phyloP scores from a whole-genome alignment of 768 basidiomycete genomes.

The Psilocybe azurescens region DNA sequence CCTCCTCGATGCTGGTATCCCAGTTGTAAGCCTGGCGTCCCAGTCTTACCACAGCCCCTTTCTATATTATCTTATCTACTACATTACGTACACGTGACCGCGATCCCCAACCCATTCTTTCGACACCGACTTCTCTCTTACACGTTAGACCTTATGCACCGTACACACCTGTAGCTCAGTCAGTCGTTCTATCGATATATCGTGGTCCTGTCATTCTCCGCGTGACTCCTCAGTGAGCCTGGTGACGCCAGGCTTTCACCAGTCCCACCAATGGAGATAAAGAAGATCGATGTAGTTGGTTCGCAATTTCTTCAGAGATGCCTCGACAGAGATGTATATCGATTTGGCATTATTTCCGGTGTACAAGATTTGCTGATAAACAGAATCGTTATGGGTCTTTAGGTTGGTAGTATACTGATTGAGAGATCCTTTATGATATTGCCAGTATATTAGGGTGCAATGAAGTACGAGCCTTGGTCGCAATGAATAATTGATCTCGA shows the following conservation, averaged over 20 bases:
- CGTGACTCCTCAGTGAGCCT: too few species aligned
- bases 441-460: neutral
- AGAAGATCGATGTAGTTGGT: constrained; percentile 51
- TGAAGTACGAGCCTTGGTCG: constrained; percentile 35
- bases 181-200: too few species aligned
- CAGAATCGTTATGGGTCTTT: neutral
- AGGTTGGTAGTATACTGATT: constrained; percentile 8
- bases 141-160: too few species aligned
- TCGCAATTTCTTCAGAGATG: constrained; percentile 47
- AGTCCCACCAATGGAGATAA: constrained; percentile 58
- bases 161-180: too few species aligned
- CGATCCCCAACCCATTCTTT: too few species aligned
- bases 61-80: too few species aligned
- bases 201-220: too few species aligned
- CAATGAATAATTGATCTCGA: constrained; percentile 54
- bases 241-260: too few species aligned
- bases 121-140: too few species aligned
- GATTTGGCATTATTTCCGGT: constrained; percentile 44
- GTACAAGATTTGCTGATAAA: constrained; percentile 13
- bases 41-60: too few species aligned
- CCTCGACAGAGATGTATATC: constrained; percentile 44
- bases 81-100: too few species aligned
- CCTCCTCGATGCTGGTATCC: constrained; percentile 55
- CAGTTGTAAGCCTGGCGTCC: too few species aligned
- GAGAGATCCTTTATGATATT: neutral